Base-by-base conservation (phyloP, 164 flowering plant genomes). In the Vitis rotundifolia region DNA sequence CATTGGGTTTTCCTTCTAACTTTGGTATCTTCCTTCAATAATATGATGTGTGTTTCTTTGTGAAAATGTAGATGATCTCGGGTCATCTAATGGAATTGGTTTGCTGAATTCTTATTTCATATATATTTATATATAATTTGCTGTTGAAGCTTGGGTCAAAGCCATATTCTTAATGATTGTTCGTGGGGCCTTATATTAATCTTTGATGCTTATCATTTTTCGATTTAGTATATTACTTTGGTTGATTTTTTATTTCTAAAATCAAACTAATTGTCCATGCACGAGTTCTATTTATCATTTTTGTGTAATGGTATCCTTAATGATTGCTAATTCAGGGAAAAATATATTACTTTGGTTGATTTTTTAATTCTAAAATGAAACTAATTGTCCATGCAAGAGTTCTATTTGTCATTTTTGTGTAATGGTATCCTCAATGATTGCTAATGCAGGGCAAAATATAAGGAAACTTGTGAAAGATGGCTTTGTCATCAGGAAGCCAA, bases 381-480 rank as follows among this genome's bases (percentile, higher is more conserved):
- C 7, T n/a, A 13, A 14, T 53, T 53, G 16, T 53, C 14, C n/a
- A 1, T n/a, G 14, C 56, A 15, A 53, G n/a, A 53, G 11, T 51
- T 37, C 7, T 37, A 37, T 37, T 37, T 37, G 7, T 37, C 44
- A 37, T 37, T 14, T 53, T 14, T 53, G 14, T 53, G 15, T 53
- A 53, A 53, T 53, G 56, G 6, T 12, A 11, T 53, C 56, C n/a
- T 61, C 47, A 15, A 13, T 54, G 50, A 28, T 5, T 70, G 47
- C 3, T 9, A 29, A 11, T 58, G 73, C 70, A 80, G 83, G 83
- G 52, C 83, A 80, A 65, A 80, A 80, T 66, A 69, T 80, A n/a
- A 71, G 83, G 71, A 80, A 80, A 52, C 55, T 80, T 61, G 83
- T 80, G 49, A 80, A 77, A 72, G 83, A 80, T 77, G 83, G 83